Conservation (phyloP, 148 eudicot species). For the Nyssa sinensis region DNA sequence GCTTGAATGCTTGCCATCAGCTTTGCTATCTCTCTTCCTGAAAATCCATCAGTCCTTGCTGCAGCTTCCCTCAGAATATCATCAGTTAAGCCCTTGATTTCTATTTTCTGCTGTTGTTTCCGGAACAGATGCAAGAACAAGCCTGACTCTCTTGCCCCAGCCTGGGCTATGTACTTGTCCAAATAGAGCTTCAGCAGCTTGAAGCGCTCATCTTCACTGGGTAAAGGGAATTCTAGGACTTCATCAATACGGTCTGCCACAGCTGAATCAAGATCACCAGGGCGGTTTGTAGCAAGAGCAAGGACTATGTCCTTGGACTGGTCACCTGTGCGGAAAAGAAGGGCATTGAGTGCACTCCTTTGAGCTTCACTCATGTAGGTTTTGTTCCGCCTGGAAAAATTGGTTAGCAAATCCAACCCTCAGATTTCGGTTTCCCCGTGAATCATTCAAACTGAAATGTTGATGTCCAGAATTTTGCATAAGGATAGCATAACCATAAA, state of each 20-base stretch:
- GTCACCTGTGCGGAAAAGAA: conserved; percentile 93
- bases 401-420: conserved; percentile 2
- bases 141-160: conserved; percentile 68
- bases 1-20: conserved; percentile 98
- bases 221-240: conserved; percentile 90
- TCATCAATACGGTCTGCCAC: conserved; percentile 97
- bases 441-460: background rate
- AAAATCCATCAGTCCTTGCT: conserved; percentile 80
- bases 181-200: conserved; percentile 81
- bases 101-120: conserved; percentile 76
- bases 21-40: conserved; percentile 98
- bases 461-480: background rate
- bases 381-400: conserved; percentile 83
- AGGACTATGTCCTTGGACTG: conserved; percentile 98
- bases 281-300: conserved; percentile 95
- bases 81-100: conserved; percentile 74
- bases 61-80: conserved; percentile 87
- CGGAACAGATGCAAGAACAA: conserved; percentile 50
- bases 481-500: too few species aligned
- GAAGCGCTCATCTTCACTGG: conserved; percentile 89
- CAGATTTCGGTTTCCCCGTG: background rate
- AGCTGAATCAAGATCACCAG: conserved; percentile 98
- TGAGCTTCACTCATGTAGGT: conserved; percentile 99
- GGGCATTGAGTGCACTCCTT: conserved; percentile 96
- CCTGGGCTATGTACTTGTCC: conserved; percentile 87